Evolutionary conservation across 345 rosid genomes (phyloP), one percentile per base, ranked within the genome.

Genomic region (Populus davidiana): DNA sequence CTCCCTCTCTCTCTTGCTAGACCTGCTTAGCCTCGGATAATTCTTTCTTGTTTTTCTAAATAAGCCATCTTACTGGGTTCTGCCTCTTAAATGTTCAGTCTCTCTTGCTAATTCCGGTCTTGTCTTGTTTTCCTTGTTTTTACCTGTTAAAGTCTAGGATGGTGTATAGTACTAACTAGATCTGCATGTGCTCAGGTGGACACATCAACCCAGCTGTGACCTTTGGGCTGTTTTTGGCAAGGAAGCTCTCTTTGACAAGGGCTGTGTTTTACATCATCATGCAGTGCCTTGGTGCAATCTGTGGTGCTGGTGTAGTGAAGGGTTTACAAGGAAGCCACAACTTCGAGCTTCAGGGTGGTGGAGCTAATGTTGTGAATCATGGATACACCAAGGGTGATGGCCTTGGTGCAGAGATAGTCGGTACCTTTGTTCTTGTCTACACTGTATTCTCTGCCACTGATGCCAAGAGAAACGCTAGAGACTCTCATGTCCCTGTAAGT

Each of bases 401-500:
- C 8, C 82, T 79, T 36, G 82, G 82, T 79, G 82, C 82, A 62
- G 82, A 79, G 75, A 79, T 79, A 62, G 29, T 79, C n/a, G 82
- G 82, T 6, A 79, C 82, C 70, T 79, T 79, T 49, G 71, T 79
- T 41, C 82, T 79, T 47, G 78, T 74, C 61, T 79, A 74, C 74
- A 79, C 81, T 1, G 81, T 79, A 64, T 79, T 79, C 75, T 79
- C 82, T 61, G 82, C 82, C 20, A 79, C 82, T 62, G 82, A 79
- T 70, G 82, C 82, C 31, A 79, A 79, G 71, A 59, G 82, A 66
- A 79, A 20, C 23, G 82, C 82, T 35, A 79, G 82, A 69, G 82
- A 79, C 78, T 79, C 82, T 36, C 82, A 79, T 63, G 82, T 79
- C 71, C 82, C 82, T 74, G 82, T 79, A 79, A 29, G 82, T 47